Evolutionary conservation across 2,329 filamentous ascomycete genomes (phyloP), one percentile per base, ranked within the genome.

Genomic region (Ophiosphaerella herpotricha): DNA sequence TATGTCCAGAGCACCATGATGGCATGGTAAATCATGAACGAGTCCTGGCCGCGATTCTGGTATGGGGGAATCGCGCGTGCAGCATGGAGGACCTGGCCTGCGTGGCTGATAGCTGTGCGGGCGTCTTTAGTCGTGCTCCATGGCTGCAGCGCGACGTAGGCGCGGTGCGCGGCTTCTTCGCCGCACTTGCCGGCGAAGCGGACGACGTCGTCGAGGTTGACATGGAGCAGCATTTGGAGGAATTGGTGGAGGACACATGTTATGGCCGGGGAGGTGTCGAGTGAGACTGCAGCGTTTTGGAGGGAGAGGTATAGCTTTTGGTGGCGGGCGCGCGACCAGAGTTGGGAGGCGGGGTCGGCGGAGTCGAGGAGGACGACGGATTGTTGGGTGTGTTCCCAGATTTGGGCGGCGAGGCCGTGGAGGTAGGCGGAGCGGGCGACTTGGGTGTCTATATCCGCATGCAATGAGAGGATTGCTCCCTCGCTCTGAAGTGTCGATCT

Each of bases 151-250:
- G 79, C 72, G 0, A 82, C 81, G 51, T 84, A 85, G 13, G 84
- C 77, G 5, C 80, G 72, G 3, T 82, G 78, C 2, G 85, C 85
- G 61, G 86, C 82, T 18, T 85, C 83, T 55, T 85, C 81, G 18
- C 84, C 85, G 55, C 85, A 84, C 45, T 84, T 84, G 7, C 85
- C 85, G 0, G 83, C 81, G 55, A 88, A 87, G 2, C 85, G 77
- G 57, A 87, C 83, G 18, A 88, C 72, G 51, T 86, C 83, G 53
- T 85, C 81, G 2, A 87, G 74, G 1, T 82, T 82, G 34, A 85
- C 78, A 64, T 87, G 81, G 5, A 88, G 74, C 55, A 85, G 81
- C 78, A 88, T 82, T 54, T 84, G 74, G 1, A 87, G 68, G 3
- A 86, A 75, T 56, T 78, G 73, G 1, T 79, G 75, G 29, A 75